A percentile compares a stretch with the other conserved stretches of the same genome.
These are phyloP conservation scores for Imleria badia DNA, from an alignment of 768 basidiomycete species.

Conservation along the genomic window DNA sequence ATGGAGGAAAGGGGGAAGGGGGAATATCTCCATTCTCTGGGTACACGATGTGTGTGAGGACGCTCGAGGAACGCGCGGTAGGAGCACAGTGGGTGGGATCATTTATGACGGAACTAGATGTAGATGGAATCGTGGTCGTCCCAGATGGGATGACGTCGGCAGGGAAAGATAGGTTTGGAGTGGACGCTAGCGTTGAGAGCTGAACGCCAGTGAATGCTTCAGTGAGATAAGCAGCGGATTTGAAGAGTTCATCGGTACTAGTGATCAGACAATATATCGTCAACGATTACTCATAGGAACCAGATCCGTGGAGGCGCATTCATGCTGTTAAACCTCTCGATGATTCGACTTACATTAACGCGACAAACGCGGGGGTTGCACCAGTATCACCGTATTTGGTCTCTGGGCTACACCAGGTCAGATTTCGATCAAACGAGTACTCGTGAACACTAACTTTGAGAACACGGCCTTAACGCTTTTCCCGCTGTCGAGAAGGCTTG, in stretches of 20 bases:
- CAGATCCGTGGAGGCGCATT: neutral
- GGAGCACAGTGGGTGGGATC: neutral
- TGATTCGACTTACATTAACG: conserved; percentile 54
- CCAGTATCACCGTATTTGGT: conserved; percentile 65
- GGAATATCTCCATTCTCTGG: conserved; percentile 4
- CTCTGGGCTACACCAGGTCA: conserved; percentile 43
- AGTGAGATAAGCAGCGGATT: conserved; percentile 72
- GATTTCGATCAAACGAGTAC: neutral
- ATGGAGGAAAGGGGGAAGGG: neutral
- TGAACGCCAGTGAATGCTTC: conserved; percentile 52
- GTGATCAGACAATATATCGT: neutral
- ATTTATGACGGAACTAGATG: neutral
- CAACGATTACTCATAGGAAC: neutral
- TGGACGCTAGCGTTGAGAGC: conserved; percentile 9
- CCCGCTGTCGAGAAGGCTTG: conserved; percentile 67
- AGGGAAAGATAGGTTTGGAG: conserved; percentile 14
- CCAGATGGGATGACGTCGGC: neutral
- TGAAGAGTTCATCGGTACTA: conserved; percentile 77
- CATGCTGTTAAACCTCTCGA: neutral
- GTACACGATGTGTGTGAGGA: conserved; percentile 21
- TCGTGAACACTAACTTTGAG: conserved; percentile 38
- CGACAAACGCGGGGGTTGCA: conserved; percentile 70
- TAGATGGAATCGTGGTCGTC: neutral
- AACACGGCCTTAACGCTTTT: conserved; percentile 51
- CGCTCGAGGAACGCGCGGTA: conserved; percentile 23